A percentile compares a stretch with the other conserved stretches of the same genome.
phyloP scores from a whole-genome alignment of 495 filamentous ascomycete species.

The Hypoxylon fuscum region DNA sequence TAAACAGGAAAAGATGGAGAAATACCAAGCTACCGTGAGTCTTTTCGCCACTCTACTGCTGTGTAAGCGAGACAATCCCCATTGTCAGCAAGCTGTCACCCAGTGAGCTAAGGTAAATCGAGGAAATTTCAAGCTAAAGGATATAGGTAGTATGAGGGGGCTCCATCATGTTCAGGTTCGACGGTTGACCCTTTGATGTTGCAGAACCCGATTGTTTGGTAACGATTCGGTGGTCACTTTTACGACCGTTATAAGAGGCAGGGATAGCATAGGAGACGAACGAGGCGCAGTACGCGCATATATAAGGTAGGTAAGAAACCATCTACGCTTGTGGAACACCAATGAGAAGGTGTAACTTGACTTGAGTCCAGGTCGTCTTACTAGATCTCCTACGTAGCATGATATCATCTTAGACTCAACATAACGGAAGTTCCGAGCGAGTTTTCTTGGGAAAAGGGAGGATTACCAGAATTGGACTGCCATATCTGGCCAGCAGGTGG shows the following conservation, averaged over 20 bases:
- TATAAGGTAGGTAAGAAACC: too few relatives aligned
- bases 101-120: neutral
- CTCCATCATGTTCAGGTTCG: neutral
- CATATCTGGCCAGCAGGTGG: constrained; percentile 25
- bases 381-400: constrained; percentile 7
- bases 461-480: constrained; percentile 10
- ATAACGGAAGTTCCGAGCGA: constrained; percentile 6
- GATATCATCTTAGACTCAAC: constrained; percentile 4
- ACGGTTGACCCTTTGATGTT: constrained; percentile 3
- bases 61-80: constrained; percentile 9
- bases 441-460: constrained; percentile 1
- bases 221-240: constrained; percentile 28
- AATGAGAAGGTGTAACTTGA: constrained; percentile 13
- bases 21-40: constrained; percentile 1
- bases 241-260: constrained; percentile 20
- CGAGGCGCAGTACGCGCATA: constrained; percentile 31
- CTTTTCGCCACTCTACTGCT: constrained; percentile 3
- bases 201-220: constrained; percentile 33
- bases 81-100: constrained; percentile 1
- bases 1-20: neutral
- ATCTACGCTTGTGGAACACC: constrained; percentile 18
- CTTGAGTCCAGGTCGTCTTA: constrained; percentile 14
- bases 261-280: constrained; percentile 31
- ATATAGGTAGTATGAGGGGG: constrained; percentile 7
- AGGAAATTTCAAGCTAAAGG: neutral